Evolutionary conservation across 345 rosid species (phyloP).

Genomic region (Moricandia moricandioides): DNA sequence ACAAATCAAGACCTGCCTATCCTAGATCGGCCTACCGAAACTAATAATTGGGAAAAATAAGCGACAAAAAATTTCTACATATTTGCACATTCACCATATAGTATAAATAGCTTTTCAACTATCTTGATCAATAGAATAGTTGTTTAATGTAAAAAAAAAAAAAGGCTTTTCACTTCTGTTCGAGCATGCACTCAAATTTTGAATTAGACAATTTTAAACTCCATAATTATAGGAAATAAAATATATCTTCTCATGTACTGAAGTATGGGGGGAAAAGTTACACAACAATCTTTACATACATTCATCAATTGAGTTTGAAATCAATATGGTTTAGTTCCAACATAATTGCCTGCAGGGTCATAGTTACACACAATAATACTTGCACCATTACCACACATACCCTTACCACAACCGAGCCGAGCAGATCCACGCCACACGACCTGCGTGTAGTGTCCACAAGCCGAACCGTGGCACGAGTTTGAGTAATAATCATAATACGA

Average conservation of each 20-base stretch:
- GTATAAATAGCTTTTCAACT: too few relatives aligned
- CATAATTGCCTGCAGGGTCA: conserved; percentile 55
- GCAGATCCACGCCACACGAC: conserved; percentile 61
- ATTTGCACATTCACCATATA: background rate
- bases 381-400: conserved; percentile 50
- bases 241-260: background rate
- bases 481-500: conserved; percentile 44
- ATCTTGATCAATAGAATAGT: too few relatives aligned
- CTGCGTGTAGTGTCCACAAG: conserved; percentile 74
- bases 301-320: background rate
- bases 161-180: background rate
- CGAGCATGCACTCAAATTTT: background rate
- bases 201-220: background rate
- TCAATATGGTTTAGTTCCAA: conserved; percentile 47
- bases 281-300: conserved; percentile 18
- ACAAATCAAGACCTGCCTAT: background rate
- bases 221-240: background rate
- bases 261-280: background rate
- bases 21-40: background rate
- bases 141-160: too few relatives aligned
- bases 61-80: background rate
- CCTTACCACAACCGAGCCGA: conserved; percentile 65
- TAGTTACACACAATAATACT: conserved; percentile 61
- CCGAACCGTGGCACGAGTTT: conserved; percentile 47
- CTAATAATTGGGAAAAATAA: background rate